Evolutionary conservation across 2,329 filamentous ascomycete species (phyloP).

Genomic region (Alternaria sp.): DNA sequence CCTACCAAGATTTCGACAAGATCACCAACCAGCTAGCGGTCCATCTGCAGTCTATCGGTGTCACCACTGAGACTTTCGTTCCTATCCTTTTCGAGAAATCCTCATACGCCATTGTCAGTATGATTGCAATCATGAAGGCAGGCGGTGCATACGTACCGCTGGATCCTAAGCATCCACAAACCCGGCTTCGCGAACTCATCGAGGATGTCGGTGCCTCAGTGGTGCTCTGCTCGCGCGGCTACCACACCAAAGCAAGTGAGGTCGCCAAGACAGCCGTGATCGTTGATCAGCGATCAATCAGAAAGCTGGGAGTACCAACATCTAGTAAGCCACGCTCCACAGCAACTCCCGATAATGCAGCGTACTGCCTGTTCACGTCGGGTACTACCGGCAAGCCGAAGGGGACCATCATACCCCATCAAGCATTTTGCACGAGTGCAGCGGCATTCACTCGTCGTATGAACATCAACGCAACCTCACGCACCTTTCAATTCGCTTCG

Average conservation of each 20-base stretch:
- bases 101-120: conserved; percentile 41
- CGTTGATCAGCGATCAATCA: conserved; percentile 54
- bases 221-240: conserved; percentile 37
- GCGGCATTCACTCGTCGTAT: conserved; percentile 37
- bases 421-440: conserved; percentile 62
- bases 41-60: conserved; percentile 36
- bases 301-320: conserved; percentile 37
- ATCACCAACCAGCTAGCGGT: conserved; percentile 37
- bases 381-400: conserved; percentile 58
- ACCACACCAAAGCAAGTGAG: conserved; percentile 30
- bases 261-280: conserved; percentile 34
- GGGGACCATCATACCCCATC: conserved; percentile 70
- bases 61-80: conserved; percentile 43
- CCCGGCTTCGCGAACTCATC: conserved; percentile 49
- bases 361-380: conserved; percentile 68
- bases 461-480: conserved; percentile 61
- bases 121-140: conserved; percentile 51
- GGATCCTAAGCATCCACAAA: conserved; percentile 48
- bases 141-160: conserved; percentile 50
- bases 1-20: conserved; percentile 46
- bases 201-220: conserved; percentile 40
- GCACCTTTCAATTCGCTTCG: conserved; percentile 62
- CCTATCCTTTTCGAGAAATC: conserved; percentile 50
- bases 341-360: conserved; percentile 56
- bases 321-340: conserved; percentile 50